phyloP scores from a whole-genome alignment of 208 protist genomes.

The Crithidia mellificae region DNA sequence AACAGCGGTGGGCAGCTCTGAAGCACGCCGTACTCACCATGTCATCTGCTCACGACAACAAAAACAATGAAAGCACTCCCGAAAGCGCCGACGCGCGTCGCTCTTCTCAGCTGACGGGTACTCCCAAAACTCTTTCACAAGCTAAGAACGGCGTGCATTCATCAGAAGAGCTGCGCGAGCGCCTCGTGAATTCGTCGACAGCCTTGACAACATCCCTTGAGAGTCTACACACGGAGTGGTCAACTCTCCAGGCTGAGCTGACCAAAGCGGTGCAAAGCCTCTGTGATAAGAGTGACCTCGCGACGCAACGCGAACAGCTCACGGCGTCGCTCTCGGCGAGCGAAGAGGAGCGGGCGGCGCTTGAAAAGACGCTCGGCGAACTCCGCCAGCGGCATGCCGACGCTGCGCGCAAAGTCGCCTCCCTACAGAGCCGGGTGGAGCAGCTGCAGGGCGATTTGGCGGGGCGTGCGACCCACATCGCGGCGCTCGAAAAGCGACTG shows the following conservation, averaged over 20 bases:
- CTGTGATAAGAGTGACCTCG: not conserved
- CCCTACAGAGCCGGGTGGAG: not conserved
- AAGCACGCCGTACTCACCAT: not conserved
- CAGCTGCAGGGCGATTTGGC: slow-evolving; percentile 14
- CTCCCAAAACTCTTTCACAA: not conserved
- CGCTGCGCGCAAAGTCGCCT: not conserved
- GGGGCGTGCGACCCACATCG: slow-evolving; percentile 3
- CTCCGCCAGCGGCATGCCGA: not conserved
- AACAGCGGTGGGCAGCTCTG: slow-evolving; percentile 9
- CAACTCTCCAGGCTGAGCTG: not conserved
- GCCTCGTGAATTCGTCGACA: not conserved
- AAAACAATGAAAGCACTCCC: no score
- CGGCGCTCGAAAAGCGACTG: slow-evolving; percentile 22
- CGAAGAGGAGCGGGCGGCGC: not conserved
- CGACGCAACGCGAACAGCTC: not conserved
- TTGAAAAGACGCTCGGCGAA: not conserved
- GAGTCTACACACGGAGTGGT: not conserved
- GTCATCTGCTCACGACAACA: not conserved
- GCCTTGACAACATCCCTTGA: not conserved
- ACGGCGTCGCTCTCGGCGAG: not conserved
- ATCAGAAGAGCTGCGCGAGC: slow-evolving; percentile 1
- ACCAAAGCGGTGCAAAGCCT: not conserved
- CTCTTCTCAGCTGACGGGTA: not conserved
- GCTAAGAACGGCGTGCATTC: not conserved
- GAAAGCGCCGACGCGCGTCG: not conserved